A percentile compares a stretch with the other conserved stretches of the same genome.
These are phyloP conservation scores for Populus trichocarpa DNA, from an alignment of 441 rosid genomes.

Conservation along the genomic window DNA sequence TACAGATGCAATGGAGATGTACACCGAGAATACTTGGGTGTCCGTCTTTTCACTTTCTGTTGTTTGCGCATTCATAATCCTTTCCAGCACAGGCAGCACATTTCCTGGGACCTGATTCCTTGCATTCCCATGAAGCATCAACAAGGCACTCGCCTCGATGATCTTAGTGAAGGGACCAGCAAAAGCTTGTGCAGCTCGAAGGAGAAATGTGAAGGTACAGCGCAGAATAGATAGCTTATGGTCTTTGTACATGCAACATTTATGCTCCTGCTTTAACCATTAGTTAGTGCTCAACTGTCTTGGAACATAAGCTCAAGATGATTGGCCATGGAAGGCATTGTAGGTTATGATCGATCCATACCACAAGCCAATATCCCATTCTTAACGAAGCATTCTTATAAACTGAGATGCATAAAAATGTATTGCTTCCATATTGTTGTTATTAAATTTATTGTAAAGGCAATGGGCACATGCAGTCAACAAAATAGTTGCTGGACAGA, in stretches of 20 bases:
- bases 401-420: not conserved
- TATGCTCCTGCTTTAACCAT: not conserved
- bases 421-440: not conserved
- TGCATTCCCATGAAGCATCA: not conserved
- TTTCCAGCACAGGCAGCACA: slow-evolving; percentile 63
- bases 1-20: slow-evolving; percentile 94
- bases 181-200: not conserved
- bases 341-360: not conserved
- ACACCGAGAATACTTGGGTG: slow-evolving; percentile 89
- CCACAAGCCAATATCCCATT: not conserved
- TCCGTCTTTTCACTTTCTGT: slow-evolving; percentile 90
- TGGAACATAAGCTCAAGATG: slow-evolving; percentile 4
- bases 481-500: not conserved
- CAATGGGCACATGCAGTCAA: not conserved
- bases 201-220: not conserved
- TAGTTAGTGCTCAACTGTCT: slow-evolving; percentile 5
- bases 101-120: slow-evolving; percentile 50
- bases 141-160: not conserved
- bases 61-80: slow-evolving; percentile 84
- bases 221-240: not conserved
- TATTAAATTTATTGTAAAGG: slow-evolving; percentile 7
- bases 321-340: not conserved
- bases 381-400: slow-evolving; percentile 8
- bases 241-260: not conserved
- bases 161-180: not conserved